A percentile compares a stretch with the other conserved stretches of the same genome.
These are phyloP conservation scores for Candida mattraensis DNA, from an alignment of 805 yeast species.

Conservation along the genomic window DNA sequence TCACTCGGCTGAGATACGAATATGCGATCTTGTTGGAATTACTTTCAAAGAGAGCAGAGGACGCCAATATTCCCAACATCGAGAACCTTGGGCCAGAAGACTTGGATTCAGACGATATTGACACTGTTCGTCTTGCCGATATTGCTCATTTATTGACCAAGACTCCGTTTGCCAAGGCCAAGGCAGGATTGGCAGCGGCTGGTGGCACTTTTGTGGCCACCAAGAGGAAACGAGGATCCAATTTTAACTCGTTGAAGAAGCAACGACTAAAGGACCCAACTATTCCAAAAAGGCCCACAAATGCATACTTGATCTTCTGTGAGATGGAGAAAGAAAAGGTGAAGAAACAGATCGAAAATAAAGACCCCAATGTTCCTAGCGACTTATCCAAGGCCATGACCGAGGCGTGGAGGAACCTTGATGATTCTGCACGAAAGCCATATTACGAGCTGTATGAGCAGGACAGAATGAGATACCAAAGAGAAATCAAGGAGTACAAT, in stretches of 20 bases:
- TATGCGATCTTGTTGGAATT: constrained; percentile 78
- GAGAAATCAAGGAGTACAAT: constrained; percentile 58
- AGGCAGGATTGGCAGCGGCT: constrained; percentile 14
- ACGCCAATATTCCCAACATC: constrained; percentile 26
- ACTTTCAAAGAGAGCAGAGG: constrained; percentile 57
- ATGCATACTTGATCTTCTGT: constrained; percentile 85
- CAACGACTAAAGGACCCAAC: constrained; percentile 68
- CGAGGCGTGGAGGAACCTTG: constrained; percentile 80
- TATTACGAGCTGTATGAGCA: constrained; percentile 74
- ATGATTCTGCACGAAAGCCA: constrained; percentile 67
- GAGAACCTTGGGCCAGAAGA: constrained; percentile 25
- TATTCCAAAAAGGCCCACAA: constrained; percentile 85
- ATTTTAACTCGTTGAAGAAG: constrained; percentile 30
- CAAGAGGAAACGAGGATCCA: constrained; percentile 32
- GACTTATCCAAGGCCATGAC: constrained; percentile 80
- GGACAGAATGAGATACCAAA: constrained; percentile 72
- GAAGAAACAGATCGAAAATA: constrained; percentile 54
- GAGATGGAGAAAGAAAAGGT: constrained; percentile 80
- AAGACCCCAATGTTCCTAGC: constrained; percentile 47
- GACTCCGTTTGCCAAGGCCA: constrained; percentile 28
- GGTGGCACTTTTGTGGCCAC: constrained; percentile 21
- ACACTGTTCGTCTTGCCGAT: constrained; percentile 28
- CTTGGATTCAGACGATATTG: constrained; percentile 29
- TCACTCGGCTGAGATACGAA: constrained; percentile 79
- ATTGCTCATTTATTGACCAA: constrained; percentile 27